Conservation (phyloP, 2,329 filamentous ascomycete species). For the Fusarium phyllophilum region DNA sequence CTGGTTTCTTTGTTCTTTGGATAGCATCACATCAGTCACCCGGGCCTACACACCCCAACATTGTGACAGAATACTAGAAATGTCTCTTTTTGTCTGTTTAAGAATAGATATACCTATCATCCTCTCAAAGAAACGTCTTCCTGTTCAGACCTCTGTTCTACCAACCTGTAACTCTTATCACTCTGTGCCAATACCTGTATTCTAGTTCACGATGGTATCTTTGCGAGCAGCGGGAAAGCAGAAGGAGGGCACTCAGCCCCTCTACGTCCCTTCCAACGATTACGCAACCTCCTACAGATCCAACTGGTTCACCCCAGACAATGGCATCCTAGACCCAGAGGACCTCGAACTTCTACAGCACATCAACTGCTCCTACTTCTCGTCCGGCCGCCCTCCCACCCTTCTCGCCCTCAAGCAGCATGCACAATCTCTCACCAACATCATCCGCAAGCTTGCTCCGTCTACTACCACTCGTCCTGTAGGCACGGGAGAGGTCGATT, state of each 20-base stretch:
- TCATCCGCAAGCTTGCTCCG: constrained; percentile 61
- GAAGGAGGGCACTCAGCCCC: neutral
- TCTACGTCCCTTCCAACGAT: constrained; percentile 39
- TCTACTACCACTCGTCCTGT: constrained; percentile 44
- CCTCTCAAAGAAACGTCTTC: neutral
- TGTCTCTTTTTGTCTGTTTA: neutral
- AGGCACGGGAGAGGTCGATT: constrained; percentile 14
- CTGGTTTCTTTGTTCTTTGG: constrained; percentile 37
- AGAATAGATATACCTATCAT: neutral
- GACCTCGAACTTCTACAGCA: constrained; percentile 49
- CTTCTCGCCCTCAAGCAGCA: constrained; percentile 69
- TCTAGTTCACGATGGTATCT: constrained; percentile 3
- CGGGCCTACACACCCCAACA: neutral
- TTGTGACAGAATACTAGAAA: neutral
- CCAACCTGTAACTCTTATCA: neutral
- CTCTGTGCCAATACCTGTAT: neutral
- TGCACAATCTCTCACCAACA: constrained; percentile 64
- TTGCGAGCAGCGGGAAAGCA: constrained; percentile 4
- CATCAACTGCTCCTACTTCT: constrained; percentile 68
- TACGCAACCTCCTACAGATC: constrained; percentile 45
- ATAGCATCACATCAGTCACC: constrained; percentile 5
- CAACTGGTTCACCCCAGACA: constrained; percentile 37
- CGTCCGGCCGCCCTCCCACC: constrained; percentile 63
- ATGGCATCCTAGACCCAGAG: constrained; percentile 29
- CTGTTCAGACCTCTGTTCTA: neutral